A percentile compares a stretch with the other conserved stretches of the same genome.
Conservation (phyloP, 2,329 filamentous ascomycete species). For the Incumbomyces delicatus region DNA sequence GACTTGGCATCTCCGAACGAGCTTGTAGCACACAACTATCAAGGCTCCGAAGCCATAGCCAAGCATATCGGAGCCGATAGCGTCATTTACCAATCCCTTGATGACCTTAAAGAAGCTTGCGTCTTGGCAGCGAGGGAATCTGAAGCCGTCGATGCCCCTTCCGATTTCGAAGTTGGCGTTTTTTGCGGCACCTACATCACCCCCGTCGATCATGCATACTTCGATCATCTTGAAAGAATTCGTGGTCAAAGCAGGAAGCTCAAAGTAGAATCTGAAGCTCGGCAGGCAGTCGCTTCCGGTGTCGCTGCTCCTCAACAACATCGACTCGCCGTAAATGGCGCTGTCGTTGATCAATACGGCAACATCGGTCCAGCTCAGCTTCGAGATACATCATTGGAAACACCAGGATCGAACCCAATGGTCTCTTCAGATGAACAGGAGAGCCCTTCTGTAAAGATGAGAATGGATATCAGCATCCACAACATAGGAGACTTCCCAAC, state of each 20-base stretch:
- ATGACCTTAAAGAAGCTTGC: conserved; percentile 72
- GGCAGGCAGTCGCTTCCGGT: conserved; percentile 55
- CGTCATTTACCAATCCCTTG: conserved; percentile 67
- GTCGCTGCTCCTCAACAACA: conserved; percentile 52
- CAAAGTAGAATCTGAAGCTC: conserved; percentile 55
- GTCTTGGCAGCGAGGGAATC: conserved; percentile 53
- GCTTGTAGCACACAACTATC: conserved; percentile 59
- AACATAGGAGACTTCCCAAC: conserved; percentile 39
- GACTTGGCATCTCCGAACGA: conserved; percentile 63
- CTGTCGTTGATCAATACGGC: conserved; percentile 46
- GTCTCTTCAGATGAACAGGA: conserved; percentile 21
- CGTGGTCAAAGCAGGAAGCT: conserved; percentile 60
- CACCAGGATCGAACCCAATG: neutral
- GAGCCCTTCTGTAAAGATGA: conserved; percentile 35
- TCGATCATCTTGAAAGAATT: conserved; percentile 64
- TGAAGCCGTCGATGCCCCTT: conserved; percentile 42
- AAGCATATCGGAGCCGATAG: conserved; percentile 62
- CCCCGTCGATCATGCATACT: conserved; percentile 67
- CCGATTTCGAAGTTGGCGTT: conserved; percentile 79
- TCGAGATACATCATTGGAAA: conserved; percentile 16
- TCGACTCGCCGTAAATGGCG: conserved; percentile 53
- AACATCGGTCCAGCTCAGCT: conserved; percentile 45
- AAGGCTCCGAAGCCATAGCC: conserved; percentile 50
- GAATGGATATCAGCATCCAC: conserved; percentile 54
- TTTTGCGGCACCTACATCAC: conserved; percentile 86